Base-by-base conservation (phyloP, 805 yeast species). In the Saccharomyces paradoxus region DNA sequence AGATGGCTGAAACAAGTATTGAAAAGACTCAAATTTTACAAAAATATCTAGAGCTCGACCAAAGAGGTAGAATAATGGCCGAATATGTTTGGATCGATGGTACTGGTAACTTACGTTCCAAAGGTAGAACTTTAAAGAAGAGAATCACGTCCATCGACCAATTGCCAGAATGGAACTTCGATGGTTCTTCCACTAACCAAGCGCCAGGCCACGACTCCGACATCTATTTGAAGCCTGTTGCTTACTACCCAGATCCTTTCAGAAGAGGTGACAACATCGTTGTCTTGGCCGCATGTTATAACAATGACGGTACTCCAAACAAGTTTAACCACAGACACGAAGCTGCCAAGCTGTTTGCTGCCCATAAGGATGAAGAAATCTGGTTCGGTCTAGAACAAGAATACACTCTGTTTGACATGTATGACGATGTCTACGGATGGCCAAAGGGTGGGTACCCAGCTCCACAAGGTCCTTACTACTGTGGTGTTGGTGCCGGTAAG, bases 361-460 rank as follows among this genome's bases (percentile, higher is more conserved):
- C 96, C 61, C 97, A 92, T 77, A 77, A 81, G 66, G 81, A 79
- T 61, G 89, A 87, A 75, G 80, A 81, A 63, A 84, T 89, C 66
- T 94, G 99, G 99, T 94, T 94, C 67, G 99, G 99, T 76, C 81
- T 94, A 67, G 99, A 94, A 79, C 99, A 94, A 80, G 99, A 94
- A 77, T 94, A 94, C 80, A 94, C 99, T 63, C 77, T 94, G 73
- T 88, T 94, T 70, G 99, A 94, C 75, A 86, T 87, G 73, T 86
- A 75, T 68, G 96, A 88, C 74, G 77, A 86, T 68, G 90, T 87
- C 59, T 94, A 91, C 76, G 98, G 96, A 62, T 94, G 99, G 99
- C 99, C 99, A 75, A 85, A 88, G 80, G 97, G 97, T 67, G 99
- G 98, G 60, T 94, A 82, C 95, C 99, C 99, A 72, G 98, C 96